Percentiles rank a stretch among this genome's conserved stretches.
phyloP scores from a whole-genome alignment of 805 yeast genomes.

The Saccharomycopsis amapae region DNA sequence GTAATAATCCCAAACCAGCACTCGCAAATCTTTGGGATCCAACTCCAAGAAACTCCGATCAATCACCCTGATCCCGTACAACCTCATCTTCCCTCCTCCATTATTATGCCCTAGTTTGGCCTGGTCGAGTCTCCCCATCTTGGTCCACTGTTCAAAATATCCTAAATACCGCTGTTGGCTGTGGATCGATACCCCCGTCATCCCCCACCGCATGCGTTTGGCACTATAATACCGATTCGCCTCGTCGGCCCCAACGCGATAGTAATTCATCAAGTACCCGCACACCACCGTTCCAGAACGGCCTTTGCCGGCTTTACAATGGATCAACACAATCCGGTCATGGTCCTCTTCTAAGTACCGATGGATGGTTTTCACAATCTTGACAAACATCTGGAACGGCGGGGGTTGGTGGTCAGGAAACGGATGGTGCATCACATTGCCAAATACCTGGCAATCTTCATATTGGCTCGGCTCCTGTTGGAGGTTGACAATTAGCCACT shows the following conservation, averaged over 20 bases:
- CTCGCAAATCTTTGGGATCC: too few species aligned
- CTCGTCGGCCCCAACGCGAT: slow-evolving; percentile 32
- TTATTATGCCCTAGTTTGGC: background rate
- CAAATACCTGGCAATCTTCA: slow-evolving; percentile 27
- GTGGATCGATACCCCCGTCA: slow-evolving; percentile 63
- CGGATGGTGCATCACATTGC: slow-evolving; percentile 32
- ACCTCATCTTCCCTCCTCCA: background rate
- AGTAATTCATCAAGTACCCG: slow-evolving; percentile 56
- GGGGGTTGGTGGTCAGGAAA: slow-evolving; percentile 79
- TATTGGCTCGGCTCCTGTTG: slow-evolving; percentile 48
- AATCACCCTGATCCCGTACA: background rate
- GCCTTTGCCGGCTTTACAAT: slow-evolving; percentile 91
- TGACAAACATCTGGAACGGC: slow-evolving; percentile 44
- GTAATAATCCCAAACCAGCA: background rate
- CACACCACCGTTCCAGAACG: slow-evolving; percentile 74
- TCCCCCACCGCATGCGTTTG: slow-evolving; percentile 43
- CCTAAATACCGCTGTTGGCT: slow-evolving; percentile 63
- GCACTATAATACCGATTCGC: slow-evolving; percentile 49
- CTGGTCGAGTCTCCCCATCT: background rate
- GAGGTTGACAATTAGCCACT: slow-evolving; percentile 74
- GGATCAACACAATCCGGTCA: slow-evolving; percentile 57
- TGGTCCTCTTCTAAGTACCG: slow-evolving; percentile 31
- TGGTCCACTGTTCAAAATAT: slow-evolving; percentile 39
- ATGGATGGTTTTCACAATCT: slow-evolving; percentile 39
- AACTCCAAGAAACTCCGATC: too few species aligned